Evolutionary conservation across 192 early-diverging fungal species (phyloP), one percentile per base, ranked within the genome.

Genomic region (Entomortierella beljakovae): DNA sequence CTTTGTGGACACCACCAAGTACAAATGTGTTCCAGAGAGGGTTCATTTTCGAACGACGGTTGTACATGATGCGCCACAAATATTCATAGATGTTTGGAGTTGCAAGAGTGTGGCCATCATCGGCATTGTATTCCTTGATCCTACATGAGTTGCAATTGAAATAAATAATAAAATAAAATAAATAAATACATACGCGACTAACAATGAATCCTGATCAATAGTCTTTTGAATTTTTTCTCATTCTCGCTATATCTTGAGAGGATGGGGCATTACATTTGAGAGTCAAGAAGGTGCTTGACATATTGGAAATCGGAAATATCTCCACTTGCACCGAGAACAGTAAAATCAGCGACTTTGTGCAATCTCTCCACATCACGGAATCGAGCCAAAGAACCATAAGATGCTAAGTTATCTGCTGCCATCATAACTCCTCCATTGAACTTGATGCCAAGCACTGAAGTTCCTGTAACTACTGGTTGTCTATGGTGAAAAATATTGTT

Each of bases 391-490:
- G 92, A 94, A 57, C 98, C 98, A 80, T 96, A 99, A 18, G 98
- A 98, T 33, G 92, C 97, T 55, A 99, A 85, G 71, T 91, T 95
- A 81, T 99, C 98, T 15, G 96, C 93, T 8, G 95, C 95, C 82
- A 99, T 88, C 92, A 99, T 97, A 38, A 99, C 88, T 59, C 98
- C 98, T 67, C 97, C 96, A 81, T 95, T 97, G 89, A 94, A 99
- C 85, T 95, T 94, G 79, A 99, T 86, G 48, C 89, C 98, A 43
- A 99, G 71, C 32, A 98, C 94, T 38, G 96, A 97, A 10, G 95
- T 96, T 70, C 96, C 96, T 20, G 95, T 97, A 20, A 99, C 93
- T 35, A 96, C 86, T 23, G 97, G 97, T 70, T 84, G 77, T 80
- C 91, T 89, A 68, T 58, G 22, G 1, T n/a, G n/a, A n/a, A n/a